Conservation (phyloP, 306 rosid genomes). For the Lathyrus tuberosus region DNA sequence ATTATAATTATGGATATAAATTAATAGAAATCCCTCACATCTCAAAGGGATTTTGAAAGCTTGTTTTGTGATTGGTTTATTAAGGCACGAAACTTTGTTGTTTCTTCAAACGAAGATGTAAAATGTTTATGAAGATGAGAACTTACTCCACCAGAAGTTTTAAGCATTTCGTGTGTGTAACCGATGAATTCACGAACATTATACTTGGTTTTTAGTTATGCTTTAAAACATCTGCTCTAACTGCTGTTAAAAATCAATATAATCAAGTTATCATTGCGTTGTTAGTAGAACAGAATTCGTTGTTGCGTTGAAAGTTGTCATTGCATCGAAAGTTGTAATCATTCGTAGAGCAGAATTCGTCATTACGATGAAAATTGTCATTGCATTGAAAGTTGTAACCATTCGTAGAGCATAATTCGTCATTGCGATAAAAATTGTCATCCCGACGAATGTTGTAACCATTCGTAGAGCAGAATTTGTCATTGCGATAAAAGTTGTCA, state of each 20-base stretch:
- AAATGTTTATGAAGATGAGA: conserved; percentile 2
- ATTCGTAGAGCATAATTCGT: too few species aligned
- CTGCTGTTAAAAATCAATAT: not conserved
- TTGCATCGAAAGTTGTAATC: too few species aligned
- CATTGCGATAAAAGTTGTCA: too few species aligned
- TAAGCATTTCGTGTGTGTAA: too few species aligned
- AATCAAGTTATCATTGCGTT: not conserved
- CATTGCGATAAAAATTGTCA: too few species aligned
- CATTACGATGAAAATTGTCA: too few species aligned
- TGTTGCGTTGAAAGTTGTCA: too few species aligned
- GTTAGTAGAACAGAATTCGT: too few species aligned
- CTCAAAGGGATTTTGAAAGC: not conserved
- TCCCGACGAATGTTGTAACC: too few species aligned
- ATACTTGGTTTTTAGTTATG: not conserved
- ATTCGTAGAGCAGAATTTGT: too few species aligned
- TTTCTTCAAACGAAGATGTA: not conserved
- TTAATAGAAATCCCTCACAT: not conserved
- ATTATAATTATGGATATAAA: not conserved
- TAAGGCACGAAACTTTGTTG: not conserved
- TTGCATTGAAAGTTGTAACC: too few species aligned
- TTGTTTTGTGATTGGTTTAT: not conserved
- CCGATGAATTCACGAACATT: not conserved
- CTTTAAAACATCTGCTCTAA: not conserved
- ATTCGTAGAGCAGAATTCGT: too few species aligned
- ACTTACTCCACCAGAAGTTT: not conserved